A percentile compares a stretch with the other conserved stretches of the same genome.
These are phyloP conservation scores for Haplosporangium sp. DNA, from an alignment of 371 early-diverging fungal genomes.

Conservation along the genomic window DNA sequence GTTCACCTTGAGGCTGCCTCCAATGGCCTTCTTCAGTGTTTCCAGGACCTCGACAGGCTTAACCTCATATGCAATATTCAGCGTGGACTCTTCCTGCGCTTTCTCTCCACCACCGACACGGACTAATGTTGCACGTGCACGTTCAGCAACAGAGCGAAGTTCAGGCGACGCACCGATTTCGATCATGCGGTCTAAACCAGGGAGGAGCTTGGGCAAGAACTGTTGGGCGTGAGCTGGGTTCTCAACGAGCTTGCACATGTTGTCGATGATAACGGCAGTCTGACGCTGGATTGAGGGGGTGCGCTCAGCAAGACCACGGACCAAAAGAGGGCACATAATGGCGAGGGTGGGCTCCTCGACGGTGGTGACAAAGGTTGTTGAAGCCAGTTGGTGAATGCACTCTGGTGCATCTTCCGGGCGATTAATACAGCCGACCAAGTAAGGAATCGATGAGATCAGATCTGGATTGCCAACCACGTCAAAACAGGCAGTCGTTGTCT, in stretches of 20 bases:
- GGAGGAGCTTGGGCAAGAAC: conserved; percentile 84
- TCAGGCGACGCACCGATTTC: conserved; percentile 88
- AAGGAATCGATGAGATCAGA: conserved; percentile 72
- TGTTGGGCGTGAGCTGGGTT: conserved; percentile 83
- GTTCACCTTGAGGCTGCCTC: conserved; percentile 43
- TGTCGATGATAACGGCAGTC: conserved; percentile 85
- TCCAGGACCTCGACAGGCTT: conserved; percentile 37
- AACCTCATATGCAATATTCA: conserved; percentile 41
- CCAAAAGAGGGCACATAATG: conserved; percentile 84
- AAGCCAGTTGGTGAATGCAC: conserved; percentile 73
- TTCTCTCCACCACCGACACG: conserved; percentile 67
- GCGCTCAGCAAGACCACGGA: conserved; percentile 78
- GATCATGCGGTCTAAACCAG: conserved; percentile 79
- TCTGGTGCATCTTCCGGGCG: conserved; percentile 75
- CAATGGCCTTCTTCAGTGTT: conserved; percentile 36
- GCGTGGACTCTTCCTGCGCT: conserved; percentile 45
- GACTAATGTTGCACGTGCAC: conserved; percentile 66
- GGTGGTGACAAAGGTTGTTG: conserved; percentile 82
- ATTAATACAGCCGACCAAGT: conserved; percentile 71
- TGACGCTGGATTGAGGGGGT: conserved; percentile 78
- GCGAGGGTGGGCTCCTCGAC: conserved; percentile 85
- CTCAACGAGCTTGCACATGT: conserved; percentile 87
- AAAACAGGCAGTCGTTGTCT: conserved; percentile 52
- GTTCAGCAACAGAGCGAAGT: conserved; percentile 74
- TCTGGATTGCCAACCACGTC: conserved; percentile 71